Percentiles rank a stretch among this genome's conserved stretches.
Evolutionary conservation across 1,284 basidiomycete species (phyloP).

Genomic region (Sanguinoderma infundibulare): DNA sequence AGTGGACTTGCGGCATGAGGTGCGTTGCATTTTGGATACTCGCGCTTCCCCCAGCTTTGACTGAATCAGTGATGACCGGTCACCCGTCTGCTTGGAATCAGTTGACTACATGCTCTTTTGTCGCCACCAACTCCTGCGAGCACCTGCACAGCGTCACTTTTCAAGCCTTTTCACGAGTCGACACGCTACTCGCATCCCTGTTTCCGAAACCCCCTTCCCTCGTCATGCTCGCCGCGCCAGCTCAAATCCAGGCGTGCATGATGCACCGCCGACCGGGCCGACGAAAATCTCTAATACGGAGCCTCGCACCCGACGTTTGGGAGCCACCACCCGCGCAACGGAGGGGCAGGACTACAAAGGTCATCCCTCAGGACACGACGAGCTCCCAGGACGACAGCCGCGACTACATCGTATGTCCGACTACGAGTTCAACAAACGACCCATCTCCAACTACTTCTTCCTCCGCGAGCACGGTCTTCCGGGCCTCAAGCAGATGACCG

Average conservation of each 20-base stretch:
- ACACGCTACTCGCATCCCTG: slow-evolving; percentile 6
- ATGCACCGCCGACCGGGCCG: not conserved
- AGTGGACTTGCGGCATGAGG: slow-evolving; percentile 34
- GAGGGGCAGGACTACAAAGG: not conserved
- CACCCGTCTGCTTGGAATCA: slow-evolving; percentile 8
- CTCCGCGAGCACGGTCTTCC: not conserved
- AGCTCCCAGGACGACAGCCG: not conserved
- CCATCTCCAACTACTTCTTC: not conserved
- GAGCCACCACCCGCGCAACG: not conserved
- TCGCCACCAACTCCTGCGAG: slow-evolving; percentile 38
- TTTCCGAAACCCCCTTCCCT: not conserved
- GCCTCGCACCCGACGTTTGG: not conserved
- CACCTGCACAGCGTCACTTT: slow-evolving; percentile 30
- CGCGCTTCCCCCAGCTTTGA: not conserved
- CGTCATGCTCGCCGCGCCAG: slow-evolving; percentile 15
- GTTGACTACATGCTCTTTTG: slow-evolving; percentile 42
- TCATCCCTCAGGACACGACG: not conserved
- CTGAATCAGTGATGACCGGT: not conserved
- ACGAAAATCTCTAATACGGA: not conserved
- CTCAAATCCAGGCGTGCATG: not conserved
- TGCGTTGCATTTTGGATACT: slow-evolving; percentile 18
- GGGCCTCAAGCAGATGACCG: not conserved
- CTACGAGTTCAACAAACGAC: not conserved
- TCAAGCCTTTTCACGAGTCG: slow-evolving; percentile 16
- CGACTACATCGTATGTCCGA: not conserved